A percentile compares a stretch with the other conserved stretches of the same genome.
phyloP scores from a whole-genome alignment of 2,329 filamentous ascomycete species.

The Dothistroma pini region DNA sequence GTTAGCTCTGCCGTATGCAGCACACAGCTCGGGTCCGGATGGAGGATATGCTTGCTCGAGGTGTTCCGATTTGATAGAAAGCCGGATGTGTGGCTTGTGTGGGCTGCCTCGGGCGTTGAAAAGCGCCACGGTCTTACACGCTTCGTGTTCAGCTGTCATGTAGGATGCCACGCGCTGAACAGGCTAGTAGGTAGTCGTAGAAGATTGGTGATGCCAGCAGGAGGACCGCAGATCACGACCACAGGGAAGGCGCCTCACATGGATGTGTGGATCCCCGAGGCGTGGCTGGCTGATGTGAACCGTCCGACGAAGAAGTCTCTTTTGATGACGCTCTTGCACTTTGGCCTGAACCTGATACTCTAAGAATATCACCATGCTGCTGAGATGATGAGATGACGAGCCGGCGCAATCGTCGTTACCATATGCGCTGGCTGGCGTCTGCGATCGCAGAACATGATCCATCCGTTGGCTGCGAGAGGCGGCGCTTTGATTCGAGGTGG shows the following conservation, averaged over 20 bases:
- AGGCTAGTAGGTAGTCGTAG: neutral
- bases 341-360: neutral
- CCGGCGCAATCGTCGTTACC: neutral
- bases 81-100: neutral
- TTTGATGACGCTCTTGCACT: neutral
- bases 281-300: neutral
- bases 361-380: neutral
- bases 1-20: neutral
- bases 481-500: neutral
- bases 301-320: neutral
- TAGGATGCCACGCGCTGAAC: neutral
- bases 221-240: neutral
- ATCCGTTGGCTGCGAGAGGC: neutral
- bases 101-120: neutral
- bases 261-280: neutral
- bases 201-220: neutral
- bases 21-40: neutral
- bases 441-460: neutral
- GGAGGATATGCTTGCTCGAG: neutral
- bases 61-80: slow-evolving; percentile 1
- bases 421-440: neutral
- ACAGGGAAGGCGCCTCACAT: neutral
- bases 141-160: neutral
- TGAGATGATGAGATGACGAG: neutral
- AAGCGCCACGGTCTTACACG: neutral